Evolutionary conservation across 441 rosid genomes (phyloP), one percentile per base, ranked within the genome.

Genomic region (Euphorbia schlechtendalii): DNA sequence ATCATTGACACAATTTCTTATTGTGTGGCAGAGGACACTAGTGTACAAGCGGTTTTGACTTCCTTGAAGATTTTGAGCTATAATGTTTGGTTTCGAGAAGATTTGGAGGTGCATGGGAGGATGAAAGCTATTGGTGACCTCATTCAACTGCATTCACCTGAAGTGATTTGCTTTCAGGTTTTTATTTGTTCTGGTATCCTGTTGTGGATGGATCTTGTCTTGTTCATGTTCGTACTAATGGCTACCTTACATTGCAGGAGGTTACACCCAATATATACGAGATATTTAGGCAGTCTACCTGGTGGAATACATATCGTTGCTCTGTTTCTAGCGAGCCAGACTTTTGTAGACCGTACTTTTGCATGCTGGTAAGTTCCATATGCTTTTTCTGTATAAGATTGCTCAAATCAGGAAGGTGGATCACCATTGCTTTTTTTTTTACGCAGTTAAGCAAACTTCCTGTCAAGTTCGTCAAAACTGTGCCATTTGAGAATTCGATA

Each of bases 1-100:
- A 21, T 18, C 30, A 41, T 66, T 34, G 25, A 68, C 21, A 48
- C 7, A 22, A 15, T 5, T 56, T 67, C 41, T 56, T 30, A 43
- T 28, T 67, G 27, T 64, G 63, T 67, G 51, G 65, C 81, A 81
- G 86, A 61, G 55, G 79, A 74, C 46, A 60, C 72, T 61, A 58
- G 49, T 62, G 79, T 86, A 72, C 66, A 71, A 56, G 28, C 76
- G 38, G 64, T 51, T 71, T 38, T 61, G 15, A 48, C 69, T 72
- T 63, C 88, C 20, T 61, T 89, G 66, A 86, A 89, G 84, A 71
- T 93, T 40, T 74, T 93, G 84, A 93, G 78, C 81, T 93, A 93
- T 78, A 93, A 93, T 84, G 91, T 93, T 66, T 93, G 98, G 98
- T 90, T 93, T 62, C 83, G 96, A 41, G 97, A 90, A 71, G 98